Percentiles rank a stretch among this genome's conserved stretches.
Evolutionary conservation across 495 filamentous ascomycete species (phyloP).

Genomic region (Penicillium longicatenatum): DNA sequence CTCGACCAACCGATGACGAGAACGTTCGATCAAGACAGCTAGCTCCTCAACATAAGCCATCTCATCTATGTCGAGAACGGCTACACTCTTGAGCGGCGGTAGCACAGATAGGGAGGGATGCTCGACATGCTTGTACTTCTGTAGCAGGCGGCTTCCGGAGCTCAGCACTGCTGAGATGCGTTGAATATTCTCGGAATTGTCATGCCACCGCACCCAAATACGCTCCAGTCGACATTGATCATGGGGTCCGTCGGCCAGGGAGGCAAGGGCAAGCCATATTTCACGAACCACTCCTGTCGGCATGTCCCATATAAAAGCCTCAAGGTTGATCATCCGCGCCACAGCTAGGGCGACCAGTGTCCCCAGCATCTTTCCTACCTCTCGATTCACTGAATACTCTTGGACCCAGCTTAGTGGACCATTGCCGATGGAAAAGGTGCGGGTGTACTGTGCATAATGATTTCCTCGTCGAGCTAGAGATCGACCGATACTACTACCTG

Average conservation of each 20-base stretch:
- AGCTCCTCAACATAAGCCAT: slow-evolving; percentile 87
- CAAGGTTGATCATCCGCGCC: slow-evolving; percentile 83
- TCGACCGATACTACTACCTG: slow-evolving; percentile 6
- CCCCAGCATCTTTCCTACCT: slow-evolving; percentile 90
- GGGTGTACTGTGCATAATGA: slow-evolving; percentile 81
- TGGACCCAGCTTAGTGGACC: slow-evolving; percentile 80
- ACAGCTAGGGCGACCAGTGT: slow-evolving; percentile 86
- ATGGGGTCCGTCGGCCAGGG: slow-evolving; percentile 62
- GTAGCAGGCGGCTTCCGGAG: slow-evolving; percentile 20
- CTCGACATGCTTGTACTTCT: slow-evolving; percentile 62
- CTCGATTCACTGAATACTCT: slow-evolving; percentile 86
- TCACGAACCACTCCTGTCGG: slow-evolving; percentile 86
- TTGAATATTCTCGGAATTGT: slow-evolving; percentile 60
- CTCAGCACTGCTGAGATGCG: slow-evolving; percentile 19
- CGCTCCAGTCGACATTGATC: slow-evolving; percentile 70
- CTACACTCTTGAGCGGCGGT: slow-evolving; percentile 77
- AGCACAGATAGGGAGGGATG: slow-evolving; percentile 86
- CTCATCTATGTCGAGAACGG: slow-evolving; percentile 88
- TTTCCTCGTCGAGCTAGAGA: slow-evolving; percentile 59
- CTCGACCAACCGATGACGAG: slow-evolving; percentile 67
- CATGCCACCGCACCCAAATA: slow-evolving; percentile 90
- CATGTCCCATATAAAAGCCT: slow-evolving; percentile 96
- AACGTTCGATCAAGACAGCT: slow-evolving; percentile 76
- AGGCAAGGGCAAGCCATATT: slow-evolving; percentile 82
- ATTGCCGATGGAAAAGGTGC: slow-evolving; percentile 90